phyloP scores from a whole-genome alignment of 148 eudicot species.

The Rhododendron henanense region DNA sequence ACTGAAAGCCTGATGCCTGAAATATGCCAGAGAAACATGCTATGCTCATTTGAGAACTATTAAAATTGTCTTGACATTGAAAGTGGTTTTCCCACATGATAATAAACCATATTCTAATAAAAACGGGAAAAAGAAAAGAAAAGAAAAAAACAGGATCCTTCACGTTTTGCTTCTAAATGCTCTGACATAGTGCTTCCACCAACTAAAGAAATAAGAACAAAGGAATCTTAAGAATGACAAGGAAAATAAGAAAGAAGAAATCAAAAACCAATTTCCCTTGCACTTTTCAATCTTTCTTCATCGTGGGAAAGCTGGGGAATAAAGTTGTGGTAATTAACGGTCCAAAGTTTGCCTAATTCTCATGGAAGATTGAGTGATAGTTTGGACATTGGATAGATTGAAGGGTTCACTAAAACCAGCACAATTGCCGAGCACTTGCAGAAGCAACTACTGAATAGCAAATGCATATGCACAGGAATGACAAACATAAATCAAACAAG shows the following conservation, averaged over 20 bases:
- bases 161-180: background rate
- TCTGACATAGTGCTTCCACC: background rate
- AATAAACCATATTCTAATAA: background rate
- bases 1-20: background rate
- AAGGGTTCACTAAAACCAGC: background rate
- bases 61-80: background rate
- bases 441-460: background rate
- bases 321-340: background rate
- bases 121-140: background rate
- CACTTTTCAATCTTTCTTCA: background rate
- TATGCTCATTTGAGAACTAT: background rate
- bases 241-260: background rate
- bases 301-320: background rate
- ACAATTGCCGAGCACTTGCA: background rate
- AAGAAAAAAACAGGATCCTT: background rate
- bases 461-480: background rate
- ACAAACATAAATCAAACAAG: background rate
- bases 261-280: background rate
- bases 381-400: background rate
- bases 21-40: background rate
- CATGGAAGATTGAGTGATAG: background rate
- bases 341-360: background rate
- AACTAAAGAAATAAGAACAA: background rate
- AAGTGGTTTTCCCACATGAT: background rate
- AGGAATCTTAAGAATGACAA: background rate